Percentiles rank a stretch among this genome's conserved stretches.
Conservation (phyloP, 768 basidiomycete species). For the Termitomyces sp. region DNA sequence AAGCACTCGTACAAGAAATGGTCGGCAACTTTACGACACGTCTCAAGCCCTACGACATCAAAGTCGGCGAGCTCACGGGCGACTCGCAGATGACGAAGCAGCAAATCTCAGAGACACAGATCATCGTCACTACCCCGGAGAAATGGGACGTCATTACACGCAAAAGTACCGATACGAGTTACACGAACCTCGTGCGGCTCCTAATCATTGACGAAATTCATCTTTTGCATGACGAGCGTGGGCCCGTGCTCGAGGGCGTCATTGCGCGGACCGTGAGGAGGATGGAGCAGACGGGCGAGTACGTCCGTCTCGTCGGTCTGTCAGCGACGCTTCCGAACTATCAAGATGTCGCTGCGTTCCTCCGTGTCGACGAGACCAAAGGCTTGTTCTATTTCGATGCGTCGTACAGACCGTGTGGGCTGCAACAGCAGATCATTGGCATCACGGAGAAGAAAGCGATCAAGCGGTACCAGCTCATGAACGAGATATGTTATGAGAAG, state of each 20-base stretch:
- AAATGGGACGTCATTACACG: conserved; percentile 99
- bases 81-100: conserved; percentile 98
- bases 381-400: conserved; percentile 98
- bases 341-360: conserved; percentile 95
- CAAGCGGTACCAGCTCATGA: conserved; percentile 96
- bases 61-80: conserved; percentile 92
- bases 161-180: conserved; percentile 94
- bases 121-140: conserved; percentile 98
- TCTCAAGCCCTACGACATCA: conserved; percentile 64
- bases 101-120: conserved; percentile 94
- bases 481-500: conserved; percentile 99
- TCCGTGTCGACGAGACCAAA: conserved; percentile 87
- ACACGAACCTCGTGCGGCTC: conserved; percentile 93
- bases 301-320: conserved; percentile 90
- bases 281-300: conserved; percentile 92
- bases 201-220: conserved; percentile 99
- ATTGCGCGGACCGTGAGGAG: conserved; percentile 84
- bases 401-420: conserved; percentile 86
- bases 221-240: conserved; percentile 94
- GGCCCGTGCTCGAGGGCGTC: conserved; percentile 91
- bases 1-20: conserved; percentile 98
- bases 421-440: conserved; percentile 96
- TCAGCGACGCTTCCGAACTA: conserved; percentile 99
- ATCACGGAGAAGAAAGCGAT: conserved; percentile 99
- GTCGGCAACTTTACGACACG: conserved; percentile 89